phyloP scores from a whole-genome alignment of 2,329 filamentous ascomycete genomes.

The Penicillium freii region DNA sequence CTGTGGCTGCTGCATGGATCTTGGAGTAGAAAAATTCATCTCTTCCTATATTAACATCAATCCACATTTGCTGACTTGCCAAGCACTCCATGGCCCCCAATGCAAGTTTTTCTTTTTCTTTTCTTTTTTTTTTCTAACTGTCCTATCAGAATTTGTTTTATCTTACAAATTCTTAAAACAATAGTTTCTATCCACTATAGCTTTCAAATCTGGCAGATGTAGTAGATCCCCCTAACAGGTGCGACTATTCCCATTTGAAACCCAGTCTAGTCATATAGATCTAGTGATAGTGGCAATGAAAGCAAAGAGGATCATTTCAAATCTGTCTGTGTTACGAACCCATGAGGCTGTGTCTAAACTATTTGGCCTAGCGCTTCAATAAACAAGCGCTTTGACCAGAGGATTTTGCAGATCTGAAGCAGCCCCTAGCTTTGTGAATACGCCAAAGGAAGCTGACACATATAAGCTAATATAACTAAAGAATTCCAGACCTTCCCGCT shows the following conservation, averaged over 20 bases:
- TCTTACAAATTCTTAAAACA: neutral
- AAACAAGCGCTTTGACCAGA: conserved; percentile 14
- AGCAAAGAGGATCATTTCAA: neutral
- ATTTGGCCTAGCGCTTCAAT: conserved; percentile 15
- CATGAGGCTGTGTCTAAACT: conserved; percentile 5
- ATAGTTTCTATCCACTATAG: neutral
- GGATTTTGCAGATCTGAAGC: conserved; percentile 7
- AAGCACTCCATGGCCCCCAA: neutral
- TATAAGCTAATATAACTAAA: neutral
- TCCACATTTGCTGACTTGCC: neutral
- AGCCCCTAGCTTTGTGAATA: conserved; percentile 7
- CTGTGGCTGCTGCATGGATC: neutral
- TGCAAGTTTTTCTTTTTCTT: neutral
- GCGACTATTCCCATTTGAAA: neutral
- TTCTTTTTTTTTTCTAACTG: neutral
- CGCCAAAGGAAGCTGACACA: neutral
- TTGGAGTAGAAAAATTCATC: neutral
- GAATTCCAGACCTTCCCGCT: neutral
- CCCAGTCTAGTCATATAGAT: neutral
- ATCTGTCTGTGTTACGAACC: conserved; percentile 4
- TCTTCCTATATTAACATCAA: neutral
- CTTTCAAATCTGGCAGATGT: neutral
- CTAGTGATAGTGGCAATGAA: neutral
- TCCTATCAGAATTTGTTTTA: neutral
- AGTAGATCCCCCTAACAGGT: conserved; percentile 2